Evolutionary conservation across 805 yeast species (phyloP), one percentile per base, ranked within the genome.

Genomic region (Candida ipomoeae): DNA sequence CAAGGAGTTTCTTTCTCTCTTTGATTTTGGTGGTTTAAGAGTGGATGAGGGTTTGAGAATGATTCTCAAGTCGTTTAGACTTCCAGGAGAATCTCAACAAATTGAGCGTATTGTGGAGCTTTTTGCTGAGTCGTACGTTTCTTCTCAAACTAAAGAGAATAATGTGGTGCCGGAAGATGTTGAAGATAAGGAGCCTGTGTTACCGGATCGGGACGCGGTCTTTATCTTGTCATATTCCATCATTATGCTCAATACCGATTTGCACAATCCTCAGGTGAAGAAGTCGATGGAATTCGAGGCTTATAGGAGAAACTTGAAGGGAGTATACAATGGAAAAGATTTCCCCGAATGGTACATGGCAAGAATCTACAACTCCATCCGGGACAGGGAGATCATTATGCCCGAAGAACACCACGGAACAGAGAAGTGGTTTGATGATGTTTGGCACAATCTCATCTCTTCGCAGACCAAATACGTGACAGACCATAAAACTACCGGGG

Each of bases 31-130:
- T 35, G 85, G 81, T 17, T 72, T 87, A 58, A 77, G 99, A 61
- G 92, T 95, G 2, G 99, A 94, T 66, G 97, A 92, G 67, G 97
- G 97, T 0, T 73, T 94, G 47, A 79, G 99, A 61, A 76, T 87
- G 49, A 67, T 94, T 52, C 74, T 95, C 57, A 86, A 87, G 50
- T 80, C 87, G 18, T 92, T 94, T 63, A 80, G 99, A 65, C 75
- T 94, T 44, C 98, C 98, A 1, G 99, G 99, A 52, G 99, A 94
- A 69, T 87, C 97, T 0, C 98, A 90, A 62, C 97, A 89, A 66
- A 94, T 94, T 64, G 99, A 94, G 66, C 79, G 97, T 60, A 81
- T 92, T 14, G 85, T 94, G 29, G 97, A 92, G 61, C 74, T 82
- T 5, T 94, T 94, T 67, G 90, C 96, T 2, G 84, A 82, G 39